These are phyloP conservation scores for Quaeritorhiza haematococci DNA, from an alignment of 371 early-diverging fungal species.

Conservation along the genomic window DNA sequence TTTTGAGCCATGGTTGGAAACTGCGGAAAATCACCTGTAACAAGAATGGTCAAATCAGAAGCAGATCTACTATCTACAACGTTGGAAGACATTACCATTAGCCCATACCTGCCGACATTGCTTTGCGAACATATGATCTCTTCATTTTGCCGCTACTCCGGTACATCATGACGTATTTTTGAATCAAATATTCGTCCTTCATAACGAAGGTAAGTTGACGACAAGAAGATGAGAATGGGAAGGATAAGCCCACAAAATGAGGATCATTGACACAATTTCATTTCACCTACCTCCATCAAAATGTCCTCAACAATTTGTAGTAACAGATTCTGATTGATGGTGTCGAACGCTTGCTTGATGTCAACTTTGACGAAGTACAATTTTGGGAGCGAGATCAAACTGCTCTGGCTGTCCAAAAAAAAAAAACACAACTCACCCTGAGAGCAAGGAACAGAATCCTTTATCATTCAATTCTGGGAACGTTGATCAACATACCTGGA, in stretches of 20 bases:
- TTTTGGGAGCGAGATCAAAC: conserved; percentile 7
- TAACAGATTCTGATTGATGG: conserved; percentile 65
- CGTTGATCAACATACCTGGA: too few relatives aligned
- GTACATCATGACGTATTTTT: conserved; percentile 40
- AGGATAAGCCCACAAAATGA: background rate
- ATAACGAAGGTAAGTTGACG: background rate
- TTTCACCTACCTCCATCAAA: conserved; percentile 41
- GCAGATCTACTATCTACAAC: background rate
- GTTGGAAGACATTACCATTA: background rate
- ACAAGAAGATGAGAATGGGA: background rate
- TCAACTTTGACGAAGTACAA: conserved; percentile 84
- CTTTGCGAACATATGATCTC: conserved; percentile 20
- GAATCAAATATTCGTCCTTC: conserved; percentile 60
- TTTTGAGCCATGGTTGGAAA: conserved; percentile 45
- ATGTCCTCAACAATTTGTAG: conserved; percentile 50
- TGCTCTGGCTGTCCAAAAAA: background rate
- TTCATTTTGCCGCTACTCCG: conserved; percentile 38
- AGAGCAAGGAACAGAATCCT: background rate
- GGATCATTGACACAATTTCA: background rate
- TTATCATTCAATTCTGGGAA: background rate
- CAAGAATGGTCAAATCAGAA: background rate
- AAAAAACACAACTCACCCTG: conserved; percentile 6
- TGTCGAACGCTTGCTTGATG: conserved; percentile 71
- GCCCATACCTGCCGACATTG: conserved; percentile 20
- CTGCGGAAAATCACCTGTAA: conserved; percentile 28